Evolutionary conservation across 148 eudicot genomes (phyloP), one percentile per base, ranked within the genome.

Genomic region (Amaranthus hypochondriacus): DNA sequence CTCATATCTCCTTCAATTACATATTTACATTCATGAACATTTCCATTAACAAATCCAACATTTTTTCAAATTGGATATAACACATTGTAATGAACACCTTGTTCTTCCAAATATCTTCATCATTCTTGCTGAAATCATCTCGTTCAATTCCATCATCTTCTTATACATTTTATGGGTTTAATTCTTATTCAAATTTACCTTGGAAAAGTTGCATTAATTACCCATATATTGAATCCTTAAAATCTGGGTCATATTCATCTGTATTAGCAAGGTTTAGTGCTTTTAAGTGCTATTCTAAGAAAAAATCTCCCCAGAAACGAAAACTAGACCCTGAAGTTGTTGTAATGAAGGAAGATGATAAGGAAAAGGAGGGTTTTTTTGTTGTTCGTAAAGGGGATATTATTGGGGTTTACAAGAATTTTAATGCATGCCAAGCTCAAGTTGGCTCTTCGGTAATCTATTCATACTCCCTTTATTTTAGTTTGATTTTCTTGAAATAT

Each of bases 331-430:
- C 76, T 11, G 62, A 79, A n/a, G 8, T 65, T 0, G 43, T 4
- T 0, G 43, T 4, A 63, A 74, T 74, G 77, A 56, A 69, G 62
- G 86, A 69, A 56, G 86, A 86, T 14, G 90, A 84, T 47, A 86
- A 81, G 75, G 87, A 90, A 47, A 86, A 80, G 77, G 87, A 89
- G 28, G 92, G 89, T 9, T 89, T 80, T 86, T 91, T 88, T 62
- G 91, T 91, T 5, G 98, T 93, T 10, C 73, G 87, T 63, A 93
- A 87, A 75, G 95, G 98, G 56, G 95, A 86, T 58, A 64, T 85
- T 74, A 73, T 89, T 48, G 98, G 97, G 39, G 86, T 93, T 50
- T 91, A 91, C 74, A 88, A 79, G 69, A 88, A 59, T 76, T 75
- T 89, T 62, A 77, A 75, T 79, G 98, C 89, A 74, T 86, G 91